Conservation (phyloP, 306 rosid species). For the Glycyrrhiza uralensis region DNA sequence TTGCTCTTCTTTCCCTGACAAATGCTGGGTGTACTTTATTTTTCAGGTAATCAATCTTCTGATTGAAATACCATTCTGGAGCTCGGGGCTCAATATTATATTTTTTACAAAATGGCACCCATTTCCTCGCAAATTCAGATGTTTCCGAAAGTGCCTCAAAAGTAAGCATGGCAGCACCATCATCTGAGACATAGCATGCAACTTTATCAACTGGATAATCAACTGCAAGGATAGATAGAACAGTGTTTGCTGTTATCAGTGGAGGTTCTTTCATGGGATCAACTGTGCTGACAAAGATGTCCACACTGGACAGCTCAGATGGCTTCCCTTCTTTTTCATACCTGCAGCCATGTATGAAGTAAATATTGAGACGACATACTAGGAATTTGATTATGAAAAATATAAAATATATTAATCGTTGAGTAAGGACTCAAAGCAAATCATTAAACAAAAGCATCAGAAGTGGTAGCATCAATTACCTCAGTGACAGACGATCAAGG, state of each 20-base stretch:
- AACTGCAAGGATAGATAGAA: slow-evolving; percentile 73
- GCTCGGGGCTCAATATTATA: slow-evolving; percentile 69
- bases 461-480: slow-evolving; percentile 35
- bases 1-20: slow-evolving; percentile 75
- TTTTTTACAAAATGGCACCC: slow-evolving; percentile 75
- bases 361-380: not conserved
- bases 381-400: not conserved
- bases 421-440: not conserved
- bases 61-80: slow-evolving; percentile 76
- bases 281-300: slow-evolving; percentile 78
- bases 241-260: slow-evolving; percentile 73
- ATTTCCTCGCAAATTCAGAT: slow-evolving; percentile 72
- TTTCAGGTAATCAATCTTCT: slow-evolving; percentile 70
- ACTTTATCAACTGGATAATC: slow-evolving; percentile 80
- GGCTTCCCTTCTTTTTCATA: slow-evolving; percentile 81
- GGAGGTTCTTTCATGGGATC: slow-evolving; percentile 87
- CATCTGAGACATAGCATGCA: slow-evolving; percentile 85
- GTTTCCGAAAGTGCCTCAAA: slow-evolving; percentile 87
- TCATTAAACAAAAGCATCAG: not conserved
- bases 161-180: slow-evolving; percentile 92
- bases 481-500: slow-evolving; percentile 69
- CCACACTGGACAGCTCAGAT: slow-evolving; percentile 62
- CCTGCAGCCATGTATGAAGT: slow-evolving; percentile 36
- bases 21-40: slow-evolving; percentile 72
- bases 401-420: not conserved